These are phyloP conservation scores for Globisporangium nodosum DNA, from an alignment of 352 stramenopile species.

Conservation along the genomic window DNA sequence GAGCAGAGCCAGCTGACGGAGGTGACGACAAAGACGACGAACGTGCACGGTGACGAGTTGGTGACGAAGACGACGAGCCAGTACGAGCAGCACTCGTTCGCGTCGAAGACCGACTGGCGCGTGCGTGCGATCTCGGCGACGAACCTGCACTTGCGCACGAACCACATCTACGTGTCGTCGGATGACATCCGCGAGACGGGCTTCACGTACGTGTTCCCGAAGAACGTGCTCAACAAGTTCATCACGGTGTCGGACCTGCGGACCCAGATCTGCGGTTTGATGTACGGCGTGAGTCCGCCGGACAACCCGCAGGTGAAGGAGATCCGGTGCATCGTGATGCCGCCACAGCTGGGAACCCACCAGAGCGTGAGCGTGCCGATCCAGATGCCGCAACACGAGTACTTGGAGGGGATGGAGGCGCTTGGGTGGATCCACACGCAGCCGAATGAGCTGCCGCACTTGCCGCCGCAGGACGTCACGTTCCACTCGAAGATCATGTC, in stretches of 20 bases:
- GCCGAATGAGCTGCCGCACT: constrained; percentile 96
- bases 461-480: constrained; percentile 95
- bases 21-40: constrained; percentile 99
- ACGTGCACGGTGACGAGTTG: constrained; percentile 99
- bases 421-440: constrained; percentile 99
- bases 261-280: constrained; percentile 97
- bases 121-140: constrained; percentile 98
- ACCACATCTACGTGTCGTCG: constrained; percentile 99
- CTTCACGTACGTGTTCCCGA: constrained; percentile 99
- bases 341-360: constrained; percentile 98
- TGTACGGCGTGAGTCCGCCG: constrained; percentile 98
- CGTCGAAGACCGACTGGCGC: constrained; percentile 99
- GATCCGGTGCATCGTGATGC: constrained; percentile 98
- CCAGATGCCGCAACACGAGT: constrained; percentile 94
- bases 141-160: constrained; percentile 98
- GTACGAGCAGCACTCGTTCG: constrained; percentile 99
- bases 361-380: constrained; percentile 97
- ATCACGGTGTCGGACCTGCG: constrained; percentile 97
- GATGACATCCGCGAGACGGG: constrained; percentile 97
- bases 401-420: constrained; percentile 96
- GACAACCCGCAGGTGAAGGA: constrained; percentile 99
- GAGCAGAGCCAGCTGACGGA: constrained; percentile 98
- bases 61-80: constrained; percentile 98
- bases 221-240: constrained; percentile 99
- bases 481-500: constrained; percentile 97